These are phyloP conservation scores for Hyphodiscus sp. DNA, from an alignment of 2,329 filamentous ascomycete species.

Conservation along the genomic window DNA sequence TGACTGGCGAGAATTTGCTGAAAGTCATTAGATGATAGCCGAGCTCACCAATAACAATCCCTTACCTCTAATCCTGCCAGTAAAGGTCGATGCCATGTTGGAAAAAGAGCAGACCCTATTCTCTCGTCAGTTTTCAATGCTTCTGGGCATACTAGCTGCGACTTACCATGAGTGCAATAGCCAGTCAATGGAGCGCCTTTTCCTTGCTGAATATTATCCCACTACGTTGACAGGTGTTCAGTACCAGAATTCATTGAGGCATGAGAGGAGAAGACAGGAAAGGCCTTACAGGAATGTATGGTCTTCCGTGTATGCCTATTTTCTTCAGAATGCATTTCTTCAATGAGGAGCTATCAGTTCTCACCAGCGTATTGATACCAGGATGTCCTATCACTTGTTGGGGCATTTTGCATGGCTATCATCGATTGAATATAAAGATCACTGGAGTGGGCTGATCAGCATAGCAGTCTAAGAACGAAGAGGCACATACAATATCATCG, in stretches of 20 bases:
- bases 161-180: constrained; percentile 13
- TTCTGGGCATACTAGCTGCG: not conserved
- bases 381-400: constrained; percentile 9
- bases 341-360: not conserved
- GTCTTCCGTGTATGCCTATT: constrained; percentile 12
- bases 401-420: constrained; percentile 8
- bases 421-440: constrained; percentile 18
- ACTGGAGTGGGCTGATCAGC: constrained; percentile 5
- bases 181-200: constrained; percentile 2
- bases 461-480: not conserved
- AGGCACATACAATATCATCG: constrained; percentile 3
- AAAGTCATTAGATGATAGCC: constrained; percentile 4
- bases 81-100: constrained; percentile 48
- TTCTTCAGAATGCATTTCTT: not conserved
- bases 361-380: constrained; percentile 18
- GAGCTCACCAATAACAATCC: constrained; percentile 14
- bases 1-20: constrained; percentile 46
- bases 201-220: not conserved
- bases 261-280: not conserved
- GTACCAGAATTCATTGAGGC: not conserved
- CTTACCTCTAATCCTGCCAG: constrained; percentile 46
- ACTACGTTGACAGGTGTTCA: not conserved
- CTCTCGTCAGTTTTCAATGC: not conserved
- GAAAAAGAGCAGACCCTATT: constrained; percentile 9
- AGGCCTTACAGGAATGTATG: constrained; percentile 2